Evolutionary conservation across 768 basidiomycete genomes (phyloP).

Genomic region (Suillus subaureus): DNA sequence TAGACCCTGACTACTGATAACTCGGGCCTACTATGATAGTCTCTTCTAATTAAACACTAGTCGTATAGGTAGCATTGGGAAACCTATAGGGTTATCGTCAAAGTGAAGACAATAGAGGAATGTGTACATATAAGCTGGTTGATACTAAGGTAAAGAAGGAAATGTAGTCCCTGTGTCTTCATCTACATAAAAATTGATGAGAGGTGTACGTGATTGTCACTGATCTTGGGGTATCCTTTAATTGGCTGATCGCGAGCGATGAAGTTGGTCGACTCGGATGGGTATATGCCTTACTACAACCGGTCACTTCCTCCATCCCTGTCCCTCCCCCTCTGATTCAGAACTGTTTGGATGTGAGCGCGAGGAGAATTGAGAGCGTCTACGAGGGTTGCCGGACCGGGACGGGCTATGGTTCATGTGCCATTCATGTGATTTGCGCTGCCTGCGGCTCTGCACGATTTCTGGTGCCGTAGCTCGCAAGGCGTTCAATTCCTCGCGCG

Average conservation of each 20-base stretch:
- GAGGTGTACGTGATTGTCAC: background rate
- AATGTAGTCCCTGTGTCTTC: no score
- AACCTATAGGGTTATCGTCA: background rate
- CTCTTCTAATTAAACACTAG: background rate
- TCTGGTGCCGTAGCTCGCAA: conserved; percentile 28
- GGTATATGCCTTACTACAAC: background rate
- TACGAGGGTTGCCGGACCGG: conserved; percentile 1
- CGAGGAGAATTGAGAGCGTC: background rate
- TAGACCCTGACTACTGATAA: no score
- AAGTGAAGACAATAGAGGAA: background rate
- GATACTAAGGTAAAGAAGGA: background rate
- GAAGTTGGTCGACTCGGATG: background rate
- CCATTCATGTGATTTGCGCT: conserved; percentile 31
- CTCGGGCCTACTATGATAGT: background rate
- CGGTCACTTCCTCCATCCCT: conserved; percentile 17
- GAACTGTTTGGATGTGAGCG: conserved; percentile 8
- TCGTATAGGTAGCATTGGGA: background rate
- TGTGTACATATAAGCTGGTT: background rate
- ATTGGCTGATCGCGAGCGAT: background rate
- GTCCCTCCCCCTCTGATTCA: conserved; percentile 22
- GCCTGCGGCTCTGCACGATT: conserved; percentile 28
- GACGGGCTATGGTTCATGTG: conserved; percentile 13
- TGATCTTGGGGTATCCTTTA: conserved; percentile 1
- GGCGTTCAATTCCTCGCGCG: conserved; percentile 7
- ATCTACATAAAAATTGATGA: background rate